Conservation (phyloP, 345 rosid genomes). For the Eucalyptus regnans region DNA sequence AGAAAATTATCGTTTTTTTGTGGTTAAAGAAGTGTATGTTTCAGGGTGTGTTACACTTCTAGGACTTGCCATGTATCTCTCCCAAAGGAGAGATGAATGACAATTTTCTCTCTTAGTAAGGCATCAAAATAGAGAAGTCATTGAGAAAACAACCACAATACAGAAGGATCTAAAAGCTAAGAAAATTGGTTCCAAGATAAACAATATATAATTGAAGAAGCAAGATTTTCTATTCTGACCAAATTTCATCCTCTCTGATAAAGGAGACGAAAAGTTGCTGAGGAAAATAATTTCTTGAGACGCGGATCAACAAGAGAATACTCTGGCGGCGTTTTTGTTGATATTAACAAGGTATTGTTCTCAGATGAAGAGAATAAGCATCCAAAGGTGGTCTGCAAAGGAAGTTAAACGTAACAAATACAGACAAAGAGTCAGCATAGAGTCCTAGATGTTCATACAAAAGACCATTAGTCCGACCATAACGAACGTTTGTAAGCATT, state of each 20-base stretch:
- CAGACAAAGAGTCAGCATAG: not conserved
- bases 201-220: not conserved
- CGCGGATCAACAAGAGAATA: not conserved
- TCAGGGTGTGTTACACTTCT: not conserved
- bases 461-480: not conserved
- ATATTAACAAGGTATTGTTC: not conserved
- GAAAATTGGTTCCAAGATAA: not conserved
- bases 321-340: not conserved
- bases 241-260: not conserved
- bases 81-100: not conserved
- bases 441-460: not conserved
- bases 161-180: not conserved
- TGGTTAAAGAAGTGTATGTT: not conserved
- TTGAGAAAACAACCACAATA: not conserved
- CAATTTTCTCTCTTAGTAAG: not conserved
- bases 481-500: not conserved
- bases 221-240: not conserved
- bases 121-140: not conserved
- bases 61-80: not conserved
- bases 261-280: not conserved
- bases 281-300: not conserved
- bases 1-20: not conserved
- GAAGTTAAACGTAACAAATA: not conserved
- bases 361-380: not conserved
- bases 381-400: not conserved